These are phyloP conservation scores for Tricholoma flavovirens DNA, from an alignment of 768 basidiomycete species.

Conservation along the genomic window DNA sequence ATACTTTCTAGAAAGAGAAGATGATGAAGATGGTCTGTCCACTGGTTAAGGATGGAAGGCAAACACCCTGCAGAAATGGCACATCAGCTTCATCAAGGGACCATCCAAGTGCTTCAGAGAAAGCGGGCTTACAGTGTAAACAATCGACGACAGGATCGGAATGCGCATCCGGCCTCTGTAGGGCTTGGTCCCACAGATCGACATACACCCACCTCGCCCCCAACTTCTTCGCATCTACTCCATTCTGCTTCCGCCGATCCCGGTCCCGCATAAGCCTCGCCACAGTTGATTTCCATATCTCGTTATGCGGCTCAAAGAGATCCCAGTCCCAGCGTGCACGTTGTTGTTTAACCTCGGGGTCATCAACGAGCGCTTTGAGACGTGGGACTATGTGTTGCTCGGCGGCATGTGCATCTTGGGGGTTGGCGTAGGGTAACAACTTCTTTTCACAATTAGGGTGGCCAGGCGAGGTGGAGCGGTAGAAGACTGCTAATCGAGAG, in stretches of 20 bases:
- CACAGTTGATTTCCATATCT: constrained; percentile 16
- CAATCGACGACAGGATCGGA: constrained; percentile 23
- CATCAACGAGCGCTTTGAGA: constrained; percentile 15
- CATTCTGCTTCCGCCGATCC: constrained; percentile 11
- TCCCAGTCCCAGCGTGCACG: constrained; percentile 25
- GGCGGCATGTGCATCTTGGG: constrained; percentile 10
- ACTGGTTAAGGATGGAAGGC: background rate
- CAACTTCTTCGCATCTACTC: background rate
- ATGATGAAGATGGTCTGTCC: constrained; percentile 3
- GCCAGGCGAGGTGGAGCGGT: constrained; percentile 23
- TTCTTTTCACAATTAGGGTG: constrained; percentile 19
- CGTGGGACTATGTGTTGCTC: constrained; percentile 17
- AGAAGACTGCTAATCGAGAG: constrained; percentile 16
- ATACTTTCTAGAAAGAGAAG: constrained; percentile 1
- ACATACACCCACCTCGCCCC: constrained; percentile 22
- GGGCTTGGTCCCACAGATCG: constrained; percentile 21
- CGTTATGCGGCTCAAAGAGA: constrained; percentile 20
- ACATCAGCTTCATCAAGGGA: background rate
- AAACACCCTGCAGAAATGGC: background rate
- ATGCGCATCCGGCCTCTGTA: constrained; percentile 25
- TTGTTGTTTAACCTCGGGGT: constrained; percentile 14
- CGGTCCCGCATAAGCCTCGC: constrained; percentile 13
- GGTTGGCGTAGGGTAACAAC: constrained; percentile 16
- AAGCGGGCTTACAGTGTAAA: constrained; percentile 20
- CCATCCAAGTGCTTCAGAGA: background rate